Evolutionary conservation across 371 early-diverging fungal species (phyloP), one percentile per base, ranked within the genome.

Genomic region (Umbelopsis sp.): DNA sequence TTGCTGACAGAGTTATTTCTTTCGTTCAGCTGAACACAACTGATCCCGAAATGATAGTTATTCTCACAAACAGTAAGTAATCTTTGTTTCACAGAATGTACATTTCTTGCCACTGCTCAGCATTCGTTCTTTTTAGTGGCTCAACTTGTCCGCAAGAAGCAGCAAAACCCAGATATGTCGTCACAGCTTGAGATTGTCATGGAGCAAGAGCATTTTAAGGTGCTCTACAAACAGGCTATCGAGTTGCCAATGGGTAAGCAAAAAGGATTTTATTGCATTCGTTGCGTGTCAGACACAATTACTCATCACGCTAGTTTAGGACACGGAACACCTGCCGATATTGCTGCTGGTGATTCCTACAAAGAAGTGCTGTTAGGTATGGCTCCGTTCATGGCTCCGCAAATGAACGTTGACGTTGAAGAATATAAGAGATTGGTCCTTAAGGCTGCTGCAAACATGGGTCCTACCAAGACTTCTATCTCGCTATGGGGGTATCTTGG

Each of bases 351-450:
- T 11, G 57, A 57, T 11, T 0, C 5, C 6, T n/a, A 57, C 18
- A 57, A 57, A 29, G 29, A 57, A 18, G 57, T 57, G 6, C 37
- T 57, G 3, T 12, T 57, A 35, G 57, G 57, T 18, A 57, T 57
- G 57, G 57, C 57, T 10, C 57, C 57, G n/a, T 57, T 57, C n/a
- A 57, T 57, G 57, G 29, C 57, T 29, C 16, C 35, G 2, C 35
- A 57, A 57, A 57, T 57, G 57, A 29, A 35, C 18, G n/a, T 57
- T 29, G 35, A 35, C n/a, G 8, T 57, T 24, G 32, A 29, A 0
- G 29, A 24, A 10, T 57, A 57, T 16, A 57, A 35, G 18, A 32
- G 4, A 7, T 12, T 35, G 57, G 57, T 57, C 10, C 4, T 37
- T 3, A 6, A 57, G 18, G 57, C 57, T 1, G 57, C 57, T 4